phyloP scores from a whole-genome alignment of 139 green algal genomes.

The Chara braunii region DNA sequence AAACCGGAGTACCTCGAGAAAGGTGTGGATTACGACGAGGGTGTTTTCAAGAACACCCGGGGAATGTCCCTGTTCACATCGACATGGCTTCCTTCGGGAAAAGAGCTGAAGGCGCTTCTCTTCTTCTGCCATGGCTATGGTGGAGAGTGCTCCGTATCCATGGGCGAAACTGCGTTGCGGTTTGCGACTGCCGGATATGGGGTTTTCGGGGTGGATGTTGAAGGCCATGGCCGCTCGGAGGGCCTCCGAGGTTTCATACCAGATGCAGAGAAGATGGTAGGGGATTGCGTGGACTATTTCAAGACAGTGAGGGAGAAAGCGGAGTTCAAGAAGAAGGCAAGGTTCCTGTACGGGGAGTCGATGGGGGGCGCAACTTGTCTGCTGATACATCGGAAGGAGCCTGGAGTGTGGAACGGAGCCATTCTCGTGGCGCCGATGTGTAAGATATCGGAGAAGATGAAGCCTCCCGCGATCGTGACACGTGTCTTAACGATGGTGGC shows the following conservation, averaged over 20 bases:
- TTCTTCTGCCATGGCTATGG: slow-evolving; percentile 29
- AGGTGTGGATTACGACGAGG: too few species aligned
- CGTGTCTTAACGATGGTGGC: slow-evolving; percentile 6
- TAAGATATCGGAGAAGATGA: slow-evolving; percentile 33
- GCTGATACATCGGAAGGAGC: slow-evolving; percentile 8
- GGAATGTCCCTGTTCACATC: too few species aligned
- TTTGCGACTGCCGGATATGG: not conserved
- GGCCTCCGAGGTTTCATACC: not conserved
- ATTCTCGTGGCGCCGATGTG: slow-evolving; percentile 36
- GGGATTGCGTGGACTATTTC: not conserved
- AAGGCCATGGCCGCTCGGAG: not conserved
- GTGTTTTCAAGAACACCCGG: too few species aligned
- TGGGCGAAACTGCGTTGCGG: not conserved
- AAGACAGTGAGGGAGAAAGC: too few species aligned
- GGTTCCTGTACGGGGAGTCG: slow-evolving; percentile 24
- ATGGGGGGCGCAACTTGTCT: slow-evolving; percentile 25
- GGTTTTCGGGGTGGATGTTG: not conserved
- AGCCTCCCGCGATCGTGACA: slow-evolving; percentile 14
- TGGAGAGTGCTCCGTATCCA: not conserved
- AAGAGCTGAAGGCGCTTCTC: slow-evolving; percentile 15
- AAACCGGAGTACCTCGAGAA: too few species aligned
- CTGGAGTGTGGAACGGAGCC: slow-evolving; percentile 11
- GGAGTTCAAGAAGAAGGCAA: slow-evolving; percentile 26
- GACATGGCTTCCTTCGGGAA: too few species aligned
- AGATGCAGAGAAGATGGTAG: too few species aligned